Conservation (phyloP, 2,329 filamentous ascomycete species). For the Clarireedia monteithiana region DNA sequence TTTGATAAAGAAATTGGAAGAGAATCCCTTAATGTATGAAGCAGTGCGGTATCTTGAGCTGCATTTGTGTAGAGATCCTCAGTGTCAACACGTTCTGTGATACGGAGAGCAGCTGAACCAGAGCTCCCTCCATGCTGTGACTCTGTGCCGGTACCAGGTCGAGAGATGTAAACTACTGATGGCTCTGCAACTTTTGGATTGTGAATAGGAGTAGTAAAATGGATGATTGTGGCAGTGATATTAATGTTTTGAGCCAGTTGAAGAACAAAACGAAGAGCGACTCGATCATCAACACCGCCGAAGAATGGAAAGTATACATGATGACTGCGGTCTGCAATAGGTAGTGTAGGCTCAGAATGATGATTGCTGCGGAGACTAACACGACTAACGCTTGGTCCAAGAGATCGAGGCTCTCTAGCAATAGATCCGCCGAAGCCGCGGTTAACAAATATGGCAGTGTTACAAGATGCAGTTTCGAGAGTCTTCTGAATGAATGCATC, state of each 20-base stretch:
- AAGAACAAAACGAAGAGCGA: conserved; percentile 71
- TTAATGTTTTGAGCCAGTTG: conserved; percentile 75
- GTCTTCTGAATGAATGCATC: conserved; percentile 64
- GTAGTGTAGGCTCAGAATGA: conserved; percentile 47
- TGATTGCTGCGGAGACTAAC: conserved; percentile 50
- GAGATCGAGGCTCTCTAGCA: conserved; percentile 33
- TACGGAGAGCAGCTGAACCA: conserved; percentile 14
- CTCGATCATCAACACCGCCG: conserved; percentile 73
- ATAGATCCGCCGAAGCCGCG: conserved; percentile 50
- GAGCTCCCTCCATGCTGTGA: conserved; percentile 1
- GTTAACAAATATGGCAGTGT: conserved; percentile 74
- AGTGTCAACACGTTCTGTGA: conserved; percentile 18
- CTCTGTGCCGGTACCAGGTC: not conserved
- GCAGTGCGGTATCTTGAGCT: conserved; percentile 39
- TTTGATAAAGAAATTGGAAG: conserved; percentile 41
- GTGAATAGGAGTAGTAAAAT: conserved; percentile 36
- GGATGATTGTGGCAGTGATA: conserved; percentile 69
- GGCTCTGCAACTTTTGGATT: conserved; percentile 15
- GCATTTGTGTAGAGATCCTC: conserved; percentile 19
- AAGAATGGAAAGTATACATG: conserved; percentile 86
- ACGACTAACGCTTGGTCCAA: conserved; percentile 42
- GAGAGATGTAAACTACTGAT: conserved; percentile 1
- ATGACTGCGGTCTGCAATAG: conserved; percentile 61
- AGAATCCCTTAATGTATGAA: conserved; percentile 48
- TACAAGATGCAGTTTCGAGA: conserved; percentile 55